These are phyloP conservation scores for Furcasterigmium furcatum DNA, from an alignment of 2,329 filamentous ascomycete species.

Conservation along the genomic window DNA sequence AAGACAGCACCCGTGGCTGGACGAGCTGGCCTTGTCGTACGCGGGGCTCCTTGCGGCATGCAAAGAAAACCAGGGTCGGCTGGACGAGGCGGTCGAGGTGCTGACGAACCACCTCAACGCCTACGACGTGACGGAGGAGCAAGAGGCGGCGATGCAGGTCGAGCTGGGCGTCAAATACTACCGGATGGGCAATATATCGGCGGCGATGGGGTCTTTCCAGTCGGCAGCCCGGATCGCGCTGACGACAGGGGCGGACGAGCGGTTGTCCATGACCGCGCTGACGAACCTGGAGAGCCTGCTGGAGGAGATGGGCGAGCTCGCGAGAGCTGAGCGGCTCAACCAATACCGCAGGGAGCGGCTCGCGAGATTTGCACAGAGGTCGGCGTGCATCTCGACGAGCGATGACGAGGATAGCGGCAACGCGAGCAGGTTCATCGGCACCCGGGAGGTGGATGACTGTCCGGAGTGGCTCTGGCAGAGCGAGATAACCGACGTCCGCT, in stretches of 20 bases:
- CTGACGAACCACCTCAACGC: constrained; percentile 21
- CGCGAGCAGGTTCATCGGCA: not conserved
- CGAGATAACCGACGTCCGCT: not conserved
- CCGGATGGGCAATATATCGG: constrained; percentile 19
- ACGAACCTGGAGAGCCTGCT: constrained; percentile 26
- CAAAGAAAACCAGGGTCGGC: constrained; percentile 22
- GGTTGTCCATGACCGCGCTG: constrained; percentile 25
- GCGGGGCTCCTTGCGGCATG: constrained; percentile 23
- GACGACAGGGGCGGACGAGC: constrained; percentile 23
- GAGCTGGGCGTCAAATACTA: constrained; percentile 28
- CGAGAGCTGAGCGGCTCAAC: constrained; percentile 20
- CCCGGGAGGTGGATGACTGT: not conserved
- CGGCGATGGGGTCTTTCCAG: constrained; percentile 23
- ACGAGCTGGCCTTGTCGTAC: constrained; percentile 25
- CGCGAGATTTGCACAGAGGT: constrained; percentile 23
- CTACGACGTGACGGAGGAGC: constrained; percentile 23
- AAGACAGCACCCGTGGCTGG: constrained; percentile 23
- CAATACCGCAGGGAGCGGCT: constrained; percentile 23
- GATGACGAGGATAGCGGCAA: constrained; percentile 8
- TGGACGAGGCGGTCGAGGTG: constrained; percentile 23
- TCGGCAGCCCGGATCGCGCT: constrained; percentile 23
- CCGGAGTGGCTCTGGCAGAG: constrained; percentile 12
- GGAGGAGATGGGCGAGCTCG: constrained; percentile 13
- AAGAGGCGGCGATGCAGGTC: constrained; percentile 24
- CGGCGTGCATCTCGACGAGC: constrained; percentile 5